Evolutionary conservation across 495 filamentous ascomycete species (phyloP).

Genomic region (Trypethelium eluteriae): DNA sequence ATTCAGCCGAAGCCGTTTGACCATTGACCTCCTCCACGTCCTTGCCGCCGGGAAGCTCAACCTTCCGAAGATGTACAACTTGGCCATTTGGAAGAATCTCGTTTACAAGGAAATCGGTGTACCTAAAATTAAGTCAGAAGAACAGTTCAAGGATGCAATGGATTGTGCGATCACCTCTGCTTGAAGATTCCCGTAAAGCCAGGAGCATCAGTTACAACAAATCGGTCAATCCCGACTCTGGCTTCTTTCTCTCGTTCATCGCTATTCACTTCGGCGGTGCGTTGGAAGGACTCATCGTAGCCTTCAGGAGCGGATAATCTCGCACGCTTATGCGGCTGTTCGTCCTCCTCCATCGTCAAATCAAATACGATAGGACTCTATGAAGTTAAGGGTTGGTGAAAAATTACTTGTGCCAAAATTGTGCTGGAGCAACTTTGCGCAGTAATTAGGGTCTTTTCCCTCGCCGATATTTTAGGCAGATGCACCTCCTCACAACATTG

Average conservation of each 20-base stretch:
- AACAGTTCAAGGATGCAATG: background rate
- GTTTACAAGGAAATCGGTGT: constrained; percentile 92
- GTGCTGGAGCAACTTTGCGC: too few species aligned
- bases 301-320: background rate
- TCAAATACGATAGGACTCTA: background rate
- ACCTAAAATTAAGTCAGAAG: constrained; percentile 43
- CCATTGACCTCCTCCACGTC: constrained; percentile 18
- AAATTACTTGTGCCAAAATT: too few species aligned
- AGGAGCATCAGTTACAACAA: constrained; percentile 26
- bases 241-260: constrained; percentile 22
- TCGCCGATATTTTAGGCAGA: too few species aligned
- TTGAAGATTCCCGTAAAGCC: constrained; percentile 34
- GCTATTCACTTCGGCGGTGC: background rate
- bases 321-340: background rate
- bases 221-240: constrained; percentile 31
- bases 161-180: constrained; percentile 20
- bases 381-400: background rate
- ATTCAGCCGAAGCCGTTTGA: constrained; percentile 20
- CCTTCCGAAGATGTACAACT: constrained; percentile 61
- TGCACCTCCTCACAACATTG: too few species aligned
- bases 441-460: too few species aligned
- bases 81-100: constrained; percentile 74
- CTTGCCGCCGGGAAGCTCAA: background rate
- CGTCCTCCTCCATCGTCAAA: background rate
- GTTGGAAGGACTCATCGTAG: background rate